Evolutionary conservation across 2,329 filamentous ascomycete species (phyloP).

Genomic region (Bertia moriformis): DNA sequence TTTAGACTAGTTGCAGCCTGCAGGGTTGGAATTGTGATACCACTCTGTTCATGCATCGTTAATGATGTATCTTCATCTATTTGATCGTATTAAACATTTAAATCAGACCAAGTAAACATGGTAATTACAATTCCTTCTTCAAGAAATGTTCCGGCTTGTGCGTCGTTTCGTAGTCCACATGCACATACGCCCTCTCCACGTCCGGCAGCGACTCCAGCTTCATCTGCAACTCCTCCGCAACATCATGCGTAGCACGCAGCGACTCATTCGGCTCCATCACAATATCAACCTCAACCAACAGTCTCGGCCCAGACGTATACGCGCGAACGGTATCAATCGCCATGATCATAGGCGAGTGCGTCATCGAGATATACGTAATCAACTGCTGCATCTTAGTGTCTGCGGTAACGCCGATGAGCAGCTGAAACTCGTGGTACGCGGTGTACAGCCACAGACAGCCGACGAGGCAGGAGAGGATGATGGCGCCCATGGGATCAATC

Average conservation of each 20-base stretch:
- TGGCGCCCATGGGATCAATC: conserved; percentile 85
- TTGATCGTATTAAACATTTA: no score
- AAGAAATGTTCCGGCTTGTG: conserved; percentile 73
- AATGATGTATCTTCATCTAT: no score
- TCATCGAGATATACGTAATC: conserved; percentile 83
- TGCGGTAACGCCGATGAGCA: conserved; percentile 79
- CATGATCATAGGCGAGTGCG: conserved; percentile 66
- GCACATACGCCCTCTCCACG: conserved; percentile 86
- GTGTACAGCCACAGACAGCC: conserved; percentile 70
- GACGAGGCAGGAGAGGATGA: conserved; percentile 68
- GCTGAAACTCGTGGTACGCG: conserved; percentile 75
- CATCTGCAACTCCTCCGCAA: conserved; percentile 84
- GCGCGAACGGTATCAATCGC: conserved; percentile 91
- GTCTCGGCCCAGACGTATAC: conserved; percentile 75
- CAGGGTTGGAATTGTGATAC: no score
- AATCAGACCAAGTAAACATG: background rate
- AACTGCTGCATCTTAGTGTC: conserved; percentile 77
- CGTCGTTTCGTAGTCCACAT: conserved; percentile 92
- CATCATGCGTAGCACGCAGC: conserved; percentile 71
- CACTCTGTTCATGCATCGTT: no score
- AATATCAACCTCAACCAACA: conserved; percentile 91
- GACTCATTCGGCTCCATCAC: conserved; percentile 71
- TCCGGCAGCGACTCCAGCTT: conserved; percentile 87
- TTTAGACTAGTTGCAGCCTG: no score
- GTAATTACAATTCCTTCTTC: conserved; percentile 41